Conservation (phyloP, 805 yeast genomes). For the Barnettozyma sp. region DNA sequence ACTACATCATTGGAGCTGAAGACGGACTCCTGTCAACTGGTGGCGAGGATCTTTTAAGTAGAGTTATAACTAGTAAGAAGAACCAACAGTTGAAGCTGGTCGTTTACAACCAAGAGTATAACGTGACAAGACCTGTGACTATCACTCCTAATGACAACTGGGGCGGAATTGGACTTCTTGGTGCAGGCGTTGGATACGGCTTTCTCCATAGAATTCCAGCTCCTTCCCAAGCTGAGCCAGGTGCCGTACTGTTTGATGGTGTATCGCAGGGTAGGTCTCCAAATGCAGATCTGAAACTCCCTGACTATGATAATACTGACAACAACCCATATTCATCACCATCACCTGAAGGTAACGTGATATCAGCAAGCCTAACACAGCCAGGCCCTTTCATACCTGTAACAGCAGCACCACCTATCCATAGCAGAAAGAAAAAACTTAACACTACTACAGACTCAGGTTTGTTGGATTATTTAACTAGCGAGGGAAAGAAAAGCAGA, state of each 20-base stretch:
- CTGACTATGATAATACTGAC: too few relatives aligned
- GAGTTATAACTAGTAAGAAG: constrained; percentile 51
- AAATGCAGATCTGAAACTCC: too few relatives aligned
- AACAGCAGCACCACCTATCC: constrained; percentile 20
- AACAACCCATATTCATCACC: neutral
- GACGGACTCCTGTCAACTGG: constrained; percentile 83
- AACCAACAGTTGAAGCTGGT: constrained; percentile 45
- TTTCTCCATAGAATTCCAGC: constrained; percentile 79
- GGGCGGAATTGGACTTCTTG: constrained; percentile 82
- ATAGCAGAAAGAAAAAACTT: constrained; percentile 23
- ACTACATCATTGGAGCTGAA: constrained; percentile 81
- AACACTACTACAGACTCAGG: constrained; percentile 20
- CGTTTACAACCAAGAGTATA: constrained; percentile 85
- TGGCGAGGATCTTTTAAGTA: constrained; percentile 73
- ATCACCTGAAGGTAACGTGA: neutral
- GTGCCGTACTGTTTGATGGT: constrained; percentile 34
- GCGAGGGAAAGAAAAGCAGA: constrained; percentile 36
- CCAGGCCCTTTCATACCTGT: constrained; percentile 5
- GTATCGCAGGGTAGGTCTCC: too few relatives aligned
- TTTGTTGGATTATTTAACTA: constrained; percentile 34
- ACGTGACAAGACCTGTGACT: constrained; percentile 78
- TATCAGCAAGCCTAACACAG: constrained; percentile 1
- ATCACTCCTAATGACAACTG: constrained; percentile 66
- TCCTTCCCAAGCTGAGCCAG: constrained; percentile 38
- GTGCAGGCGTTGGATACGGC: constrained; percentile 95